Evolutionary conservation across 805 yeast species (phyloP).

Genomic region (Candida rishiriensis): DNA sequence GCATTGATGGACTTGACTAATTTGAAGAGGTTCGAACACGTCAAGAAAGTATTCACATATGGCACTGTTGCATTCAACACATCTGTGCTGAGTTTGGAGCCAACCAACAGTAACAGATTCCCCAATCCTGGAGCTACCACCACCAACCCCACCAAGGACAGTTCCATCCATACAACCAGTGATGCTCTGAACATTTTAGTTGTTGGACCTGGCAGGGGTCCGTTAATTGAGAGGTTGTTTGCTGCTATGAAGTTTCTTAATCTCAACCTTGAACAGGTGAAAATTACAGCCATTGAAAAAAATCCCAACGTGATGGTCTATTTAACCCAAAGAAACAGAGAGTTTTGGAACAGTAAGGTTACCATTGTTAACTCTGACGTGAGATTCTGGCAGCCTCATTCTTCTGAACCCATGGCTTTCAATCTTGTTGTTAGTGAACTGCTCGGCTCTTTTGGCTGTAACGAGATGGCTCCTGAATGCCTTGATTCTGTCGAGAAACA

Average conservation of each 20-base stretch:
- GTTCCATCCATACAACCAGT: background rate
- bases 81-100: constrained; percentile 14
- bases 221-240: constrained; percentile 55
- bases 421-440: constrained; percentile 75
- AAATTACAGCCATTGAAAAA: constrained; percentile 66
- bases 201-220: constrained; percentile 89
- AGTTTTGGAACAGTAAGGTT: constrained; percentile 51
- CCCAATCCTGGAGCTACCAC: background rate
- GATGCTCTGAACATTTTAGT: constrained; percentile 43
- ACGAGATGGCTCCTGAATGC: constrained; percentile 86
- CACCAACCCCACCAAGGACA: background rate
- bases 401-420: constrained; percentile 26
- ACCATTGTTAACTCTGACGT: constrained; percentile 54
- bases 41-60: constrained; percentile 11
- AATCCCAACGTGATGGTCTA: constrained; percentile 55
- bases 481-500: constrained; percentile 39
- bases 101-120: background rate
- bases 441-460: constrained; percentile 89
- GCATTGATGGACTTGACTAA: constrained; percentile 42
- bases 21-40: constrained; percentile 15
- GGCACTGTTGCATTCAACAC: constrained; percentile 19
- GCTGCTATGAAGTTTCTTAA: constrained; percentile 35
- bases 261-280: constrained; percentile 19
- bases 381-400: constrained; percentile 40
- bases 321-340: constrained; percentile 44